Percentiles rank a stretch among this genome's conserved stretches.
phyloP scores from a whole-genome alignment of 352 stramenopile species.

The Pythium rishiriense region DNA sequence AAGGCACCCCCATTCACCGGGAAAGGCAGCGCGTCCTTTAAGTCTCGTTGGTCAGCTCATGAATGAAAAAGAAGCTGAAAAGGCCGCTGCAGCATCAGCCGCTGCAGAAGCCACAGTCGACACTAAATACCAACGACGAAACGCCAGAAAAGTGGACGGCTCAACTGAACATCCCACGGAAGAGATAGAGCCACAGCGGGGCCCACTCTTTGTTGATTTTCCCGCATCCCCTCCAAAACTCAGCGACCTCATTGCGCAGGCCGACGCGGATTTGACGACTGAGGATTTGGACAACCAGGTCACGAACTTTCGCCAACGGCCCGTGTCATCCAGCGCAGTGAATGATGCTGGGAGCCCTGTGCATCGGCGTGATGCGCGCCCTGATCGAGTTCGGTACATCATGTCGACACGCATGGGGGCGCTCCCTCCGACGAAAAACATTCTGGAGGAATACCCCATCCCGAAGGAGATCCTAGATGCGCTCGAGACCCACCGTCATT shows the following conservation, averaged over 20 bases:
- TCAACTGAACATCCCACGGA: neutral
- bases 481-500: conserved; percentile 62
- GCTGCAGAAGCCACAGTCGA: neutral
- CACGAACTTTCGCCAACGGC: conserved; percentile 55
- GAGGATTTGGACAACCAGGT: conserved; percentile 36
- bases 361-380: conserved; percentile 34
- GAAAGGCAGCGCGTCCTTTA: conserved; percentile 3
- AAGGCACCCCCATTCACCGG: conserved; percentile 8
- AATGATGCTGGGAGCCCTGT: conserved; percentile 38
- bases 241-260: conserved; percentile 31
- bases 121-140: neutral
- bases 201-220: conserved; percentile 25
- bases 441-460: conserved; percentile 73
- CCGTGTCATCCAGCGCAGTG: conserved; percentile 38
- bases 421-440: conserved; percentile 57
- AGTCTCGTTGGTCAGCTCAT: conserved; percentile 25
- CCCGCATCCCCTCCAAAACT: conserved; percentile 27
- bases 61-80: conserved; percentile 29
- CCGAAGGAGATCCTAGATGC: conserved; percentile 68
- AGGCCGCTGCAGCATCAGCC: neutral
- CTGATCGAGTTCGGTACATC: conserved; percentile 67
- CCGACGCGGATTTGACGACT: conserved; percentile 25
- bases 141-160: neutral
- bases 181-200: neutral
- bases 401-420: conserved; percentile 58